Conservation (phyloP, 768 basidiomycete genomes). For the Epithele typhae region DNA sequence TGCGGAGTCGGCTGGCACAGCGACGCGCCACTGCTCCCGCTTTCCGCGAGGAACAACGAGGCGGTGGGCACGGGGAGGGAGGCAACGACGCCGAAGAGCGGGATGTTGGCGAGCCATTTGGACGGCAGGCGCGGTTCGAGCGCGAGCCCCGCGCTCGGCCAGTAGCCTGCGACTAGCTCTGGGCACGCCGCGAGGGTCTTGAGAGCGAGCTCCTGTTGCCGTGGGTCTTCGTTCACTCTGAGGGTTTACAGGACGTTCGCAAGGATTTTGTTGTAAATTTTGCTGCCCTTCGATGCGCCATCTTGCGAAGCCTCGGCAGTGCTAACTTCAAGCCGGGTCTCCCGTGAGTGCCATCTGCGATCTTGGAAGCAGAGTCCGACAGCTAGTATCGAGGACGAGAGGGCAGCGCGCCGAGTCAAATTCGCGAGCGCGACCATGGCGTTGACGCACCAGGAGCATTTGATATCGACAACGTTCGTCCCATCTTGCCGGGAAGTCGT, state of each 20-base stretch:
- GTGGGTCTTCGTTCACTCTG: constrained; percentile 84
- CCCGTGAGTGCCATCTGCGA: constrained; percentile 86
- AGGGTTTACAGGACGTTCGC: constrained; percentile 67
- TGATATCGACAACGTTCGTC: constrained; percentile 98
- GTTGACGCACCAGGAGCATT: constrained; percentile 97
- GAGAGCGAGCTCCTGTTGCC: constrained; percentile 80
- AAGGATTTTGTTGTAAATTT: constrained; percentile 80
- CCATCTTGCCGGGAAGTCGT: constrained; percentile 96
- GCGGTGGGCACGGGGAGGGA: constrained; percentile 66
- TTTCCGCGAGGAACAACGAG: constrained; percentile 52
- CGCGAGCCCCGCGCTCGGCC: constrained; percentile 62
- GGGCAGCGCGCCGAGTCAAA: constrained; percentile 76
- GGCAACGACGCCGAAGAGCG: constrained; percentile 75
- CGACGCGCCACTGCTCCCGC: constrained; percentile 22
- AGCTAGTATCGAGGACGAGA: constrained; percentile 79
- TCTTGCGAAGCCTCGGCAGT: not conserved
- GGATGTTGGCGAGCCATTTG: constrained; percentile 88
- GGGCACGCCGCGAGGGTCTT: constrained; percentile 82
- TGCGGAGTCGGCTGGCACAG: constrained; percentile 74
- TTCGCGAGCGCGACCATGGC: constrained; percentile 62
- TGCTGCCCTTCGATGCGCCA: constrained; percentile 36
- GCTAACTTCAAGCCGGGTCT: constrained; percentile 33
- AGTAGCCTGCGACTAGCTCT: constrained; percentile 83
- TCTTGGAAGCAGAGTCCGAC: constrained; percentile 85
- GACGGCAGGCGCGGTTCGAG: constrained; percentile 85